Evolutionary conservation across 306 rosid species (phyloP), one percentile per base, ranked within the genome.

Genomic region (Rosa chinensis): DNA sequence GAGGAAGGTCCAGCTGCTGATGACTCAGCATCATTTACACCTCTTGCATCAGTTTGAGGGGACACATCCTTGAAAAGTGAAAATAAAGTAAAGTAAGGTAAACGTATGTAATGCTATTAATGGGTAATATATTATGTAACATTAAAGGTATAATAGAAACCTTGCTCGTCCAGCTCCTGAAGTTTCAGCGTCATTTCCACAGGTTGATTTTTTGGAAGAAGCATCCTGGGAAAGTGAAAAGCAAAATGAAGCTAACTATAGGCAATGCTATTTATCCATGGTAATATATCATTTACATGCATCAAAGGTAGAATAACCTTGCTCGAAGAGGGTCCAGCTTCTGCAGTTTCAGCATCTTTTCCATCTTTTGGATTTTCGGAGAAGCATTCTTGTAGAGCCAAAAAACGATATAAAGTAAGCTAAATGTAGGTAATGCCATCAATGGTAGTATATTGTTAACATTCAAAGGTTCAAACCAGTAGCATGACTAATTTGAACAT

Each of bases 31-130:
- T 64, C 70, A 9, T 28, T 28, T 28, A 28, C 32, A 28, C 32
- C 32, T 28, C n/a, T 45, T 8, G 10, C 58, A 40, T 69, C 61
- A 64, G 25, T 62, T 80, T 43, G 43, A 44, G 32, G 55, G 16
- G 35, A 28, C 25, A 14, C 43, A 82, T 39, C 79, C 89, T 88
- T 73, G 55, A 23, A 64, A 47, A 23, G 16, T 75, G n/a, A 78
- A 37, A 59, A 67, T 18, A 16, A 0, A 63, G 12, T 44, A 32
- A 47, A 77, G 50, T 14, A 59, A 50, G 23, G 28, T 5, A 40
- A 14, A 11, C 2, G 43, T 50, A 40, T 25, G 63, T 17, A 58
- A 56, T 56, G 59, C 35, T 8, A 11, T 48, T 3, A 11, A 49
- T 8, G 20, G 12, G 11, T 28, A 49, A 49, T 47, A 47, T 72